Base-by-base conservation (phyloP, 495 filamentous ascomycete species). In the Tuber calosporum region DNA sequence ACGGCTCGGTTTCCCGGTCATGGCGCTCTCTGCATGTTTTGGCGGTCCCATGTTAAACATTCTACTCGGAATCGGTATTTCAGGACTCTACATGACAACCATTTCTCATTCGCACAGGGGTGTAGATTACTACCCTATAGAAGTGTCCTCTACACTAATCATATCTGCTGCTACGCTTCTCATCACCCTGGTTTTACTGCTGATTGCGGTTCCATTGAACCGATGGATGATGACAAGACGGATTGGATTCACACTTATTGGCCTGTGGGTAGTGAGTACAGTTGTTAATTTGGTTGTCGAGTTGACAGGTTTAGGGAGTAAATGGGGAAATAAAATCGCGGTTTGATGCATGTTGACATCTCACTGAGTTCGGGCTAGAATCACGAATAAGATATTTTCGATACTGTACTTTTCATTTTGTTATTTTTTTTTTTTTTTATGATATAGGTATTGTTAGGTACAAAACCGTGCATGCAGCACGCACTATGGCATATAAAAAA, bases 1-100 rank as follows among this genome's bases (percentile, higher is more conserved):
- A 15, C 85, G 92, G 20, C 86, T 98, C 0, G 95, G 96, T 1
- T 97, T 93, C 83, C 96, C 96, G 0, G 93, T 98, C 62, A 99
- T 99, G 96, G 96, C 96, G 11, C 86, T 99, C 77, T 89, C 89
- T 1, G 96, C 96, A 39, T 99, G 96, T 80, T 98, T 98, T 79
- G 96, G 96, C 22, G 96, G 96, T 0, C 96, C 96, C 0, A 93
- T 99, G 92, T 87, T 99, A 37, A 99, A 99, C 79, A 99, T 99
- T 71, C 84, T 99, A 0, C 88, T 99, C 19, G 96, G 96, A 0
- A 93, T 99, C 67, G 96, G 96, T 4, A 83, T 97, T 13, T 90
- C 90, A 34, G 96, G 96, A 1, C 84, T 93, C 42, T 97, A 92
- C 78, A 95, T 97, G 86, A 92, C 89, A 6, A 82, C 94, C 39